Base-by-base conservation (phyloP, 257 asterid species). In the Voacanga thouarsii region DNA sequence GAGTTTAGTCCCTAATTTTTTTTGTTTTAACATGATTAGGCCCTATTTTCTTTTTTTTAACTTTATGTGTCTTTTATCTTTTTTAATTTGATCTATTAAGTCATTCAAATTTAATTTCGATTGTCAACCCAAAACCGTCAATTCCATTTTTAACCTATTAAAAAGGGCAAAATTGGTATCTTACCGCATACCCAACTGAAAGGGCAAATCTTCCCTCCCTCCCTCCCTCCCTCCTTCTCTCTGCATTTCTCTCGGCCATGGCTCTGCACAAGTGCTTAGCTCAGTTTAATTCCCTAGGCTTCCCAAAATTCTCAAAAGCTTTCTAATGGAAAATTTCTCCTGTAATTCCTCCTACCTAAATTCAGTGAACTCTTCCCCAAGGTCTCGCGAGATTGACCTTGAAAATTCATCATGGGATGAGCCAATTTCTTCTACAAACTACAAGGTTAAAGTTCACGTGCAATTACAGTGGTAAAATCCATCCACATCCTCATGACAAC, bases 401-500 rank as follows among this genome's bases (percentile, higher is more conserved):
- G 87, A 86, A 44, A 86, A 81, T 63, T 71, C 84, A 1, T 71
- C 89, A 28, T 86, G 89, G 89, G 87, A 83, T 65, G 89, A 86
- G 6, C 80, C 72, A 23, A 72, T 61, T 14, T 66, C 83, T 30
- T 60, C 80, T 3, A 44, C 85, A 19, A 82, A 74, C 57, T 86
- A 83, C n/a, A 86, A 83, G 45, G 87, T 83, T 50, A 86, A n/a
- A 86, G 21, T 79, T 86, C 69, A 73, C 83, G 81, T 94, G 98
- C 85, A 92, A 97, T 77, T 94, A 90, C 77, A 96, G 97, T 26
- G 98, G 98, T 45, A 92, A 87, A 74, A 92, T 94, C 77, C 87
- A 87, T 28, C 98, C 96, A 33, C 92, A 97, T 28, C 96, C 97
- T 0, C 97, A 94, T 80, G 97, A 94, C 79, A 92, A 89, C 76